phyloP scores from a whole-genome alignment of 140 eudicot species.

The Erigeron philadelphicus region DNA sequence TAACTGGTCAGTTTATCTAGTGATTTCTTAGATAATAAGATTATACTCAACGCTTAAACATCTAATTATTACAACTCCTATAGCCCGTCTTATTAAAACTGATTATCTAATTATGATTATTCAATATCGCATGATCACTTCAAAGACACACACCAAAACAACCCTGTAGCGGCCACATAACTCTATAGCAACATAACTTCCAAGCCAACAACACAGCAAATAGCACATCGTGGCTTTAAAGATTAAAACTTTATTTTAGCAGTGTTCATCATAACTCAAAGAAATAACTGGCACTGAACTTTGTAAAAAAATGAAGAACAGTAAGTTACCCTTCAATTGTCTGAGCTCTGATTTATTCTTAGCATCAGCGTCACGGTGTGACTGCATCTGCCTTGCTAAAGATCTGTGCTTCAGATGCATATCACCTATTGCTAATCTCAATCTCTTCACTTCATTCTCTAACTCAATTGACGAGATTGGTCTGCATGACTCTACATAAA shows the following conservation, averaged over 20 bases:
- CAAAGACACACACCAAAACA: not conserved
- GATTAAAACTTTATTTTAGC: not conserved
- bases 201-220: not conserved
- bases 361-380: slow-evolving; percentile 63
- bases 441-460: slow-evolving; percentile 50
- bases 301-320: not conserved
- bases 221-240: slow-evolving; percentile 7
- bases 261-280: slow-evolving; percentile 2
- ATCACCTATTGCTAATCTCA: slow-evolving; percentile 50
- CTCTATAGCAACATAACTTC: slow-evolving; percentile 4
- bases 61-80: not conserved
- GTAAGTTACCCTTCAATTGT: slow-evolving; percentile 58
- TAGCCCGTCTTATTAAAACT: not conserved
- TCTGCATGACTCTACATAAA: slow-evolving; percentile 47
- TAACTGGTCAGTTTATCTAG: not conserved
- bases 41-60: not conserved
- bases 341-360: slow-evolving; percentile 68
- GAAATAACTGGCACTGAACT: not conserved
- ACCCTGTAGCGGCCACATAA: not conserved
- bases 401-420: slow-evolving; percentile 75
- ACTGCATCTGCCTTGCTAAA: slow-evolving; percentile 54
- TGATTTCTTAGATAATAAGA: not conserved
- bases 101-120: not conserved
- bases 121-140: not conserved
- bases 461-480: slow-evolving; percentile 43